These are phyloP conservation scores for Leersia perrieri DNA, from an alignment of 176 grass and related monocot genomes.

Conservation along the genomic window DNA sequence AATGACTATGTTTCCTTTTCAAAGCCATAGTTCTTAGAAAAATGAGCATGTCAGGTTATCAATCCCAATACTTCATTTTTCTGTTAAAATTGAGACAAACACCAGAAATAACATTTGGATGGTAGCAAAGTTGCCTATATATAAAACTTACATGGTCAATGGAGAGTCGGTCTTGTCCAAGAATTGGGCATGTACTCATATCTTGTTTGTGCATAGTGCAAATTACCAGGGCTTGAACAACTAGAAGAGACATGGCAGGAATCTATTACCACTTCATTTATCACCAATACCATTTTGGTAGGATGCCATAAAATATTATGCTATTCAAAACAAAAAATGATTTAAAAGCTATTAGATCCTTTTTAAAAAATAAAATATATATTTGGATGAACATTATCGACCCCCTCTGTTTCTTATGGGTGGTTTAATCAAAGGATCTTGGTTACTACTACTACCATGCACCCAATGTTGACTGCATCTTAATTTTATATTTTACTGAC, in stretches of 20 bases:
- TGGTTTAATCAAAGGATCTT: constrained; percentile 21
- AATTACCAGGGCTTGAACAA: background rate
- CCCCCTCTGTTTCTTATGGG: background rate
- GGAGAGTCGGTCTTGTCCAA: background rate
- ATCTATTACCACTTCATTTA: background rate
- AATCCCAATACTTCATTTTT: background rate
- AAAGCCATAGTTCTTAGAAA: background rate
- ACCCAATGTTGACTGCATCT: background rate
- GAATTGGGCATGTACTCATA: background rate
- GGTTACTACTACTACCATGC: constrained; percentile 7
- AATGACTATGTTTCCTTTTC: background rate
- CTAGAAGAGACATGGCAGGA: background rate
- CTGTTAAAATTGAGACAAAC: background rate
- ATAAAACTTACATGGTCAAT: too few species aligned
- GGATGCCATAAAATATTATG: constrained; percentile 10
- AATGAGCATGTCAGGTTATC: background rate
- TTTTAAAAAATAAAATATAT: background rate
- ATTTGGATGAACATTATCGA: background rate
- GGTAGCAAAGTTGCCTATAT: background rate
- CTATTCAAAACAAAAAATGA: constrained; percentile 1
- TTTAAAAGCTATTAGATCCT: background rate
- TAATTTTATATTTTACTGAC: constrained; percentile 18
- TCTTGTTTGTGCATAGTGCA: constrained; percentile 1
- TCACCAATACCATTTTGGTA: background rate
- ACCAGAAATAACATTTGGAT: constrained; percentile 8